Evolutionary conservation across 176 grass and related monocot species (phyloP).

Genomic region (Metroxylon sagu): DNA sequence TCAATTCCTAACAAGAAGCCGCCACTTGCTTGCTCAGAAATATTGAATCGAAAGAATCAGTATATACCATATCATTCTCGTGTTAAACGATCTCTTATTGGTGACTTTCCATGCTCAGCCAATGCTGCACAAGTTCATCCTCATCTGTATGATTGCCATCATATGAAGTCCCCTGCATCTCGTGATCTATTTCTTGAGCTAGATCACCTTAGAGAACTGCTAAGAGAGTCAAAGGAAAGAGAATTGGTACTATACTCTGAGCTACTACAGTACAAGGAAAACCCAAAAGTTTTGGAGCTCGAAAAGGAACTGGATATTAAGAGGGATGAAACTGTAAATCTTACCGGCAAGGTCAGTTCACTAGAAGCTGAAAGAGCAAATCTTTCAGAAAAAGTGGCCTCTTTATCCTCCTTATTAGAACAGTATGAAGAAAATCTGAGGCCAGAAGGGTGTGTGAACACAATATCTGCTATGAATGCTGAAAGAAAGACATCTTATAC

Average conservation of each 20-base stretch:
- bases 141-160: constrained; percentile 64
- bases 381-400: constrained; percentile 58
- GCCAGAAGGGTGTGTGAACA: constrained; percentile 23
- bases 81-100: constrained; percentile 83
- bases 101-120: constrained; percentile 77
- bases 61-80: constrained; percentile 53
- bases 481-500: constrained; percentile 36
- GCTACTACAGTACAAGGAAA: constrained; percentile 64
- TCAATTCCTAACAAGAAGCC: constrained; percentile 61
- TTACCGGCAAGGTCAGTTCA: constrained; percentile 37
- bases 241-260: constrained; percentile 59
- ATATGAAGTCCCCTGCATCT: constrained; percentile 67
- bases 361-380: constrained; percentile 64
- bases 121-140: constrained; percentile 89
- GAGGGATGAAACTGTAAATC: constrained; percentile 53
- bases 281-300: constrained; percentile 60
- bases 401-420: constrained; percentile 49
- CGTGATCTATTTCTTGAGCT: constrained; percentile 91
- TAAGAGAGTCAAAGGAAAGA: constrained; percentile 85
- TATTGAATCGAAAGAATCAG: constrained; percentile 37
- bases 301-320: constrained; percentile 73
- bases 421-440: constrained; percentile 40
- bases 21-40: constrained; percentile 41
- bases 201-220: constrained; percentile 78
- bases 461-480: constrained; percentile 10